Evolutionary conservation across 192 early-diverging fungal species (phyloP), one percentile per base, ranked within the genome.

Genomic region (Podochytrium sp.): DNA sequence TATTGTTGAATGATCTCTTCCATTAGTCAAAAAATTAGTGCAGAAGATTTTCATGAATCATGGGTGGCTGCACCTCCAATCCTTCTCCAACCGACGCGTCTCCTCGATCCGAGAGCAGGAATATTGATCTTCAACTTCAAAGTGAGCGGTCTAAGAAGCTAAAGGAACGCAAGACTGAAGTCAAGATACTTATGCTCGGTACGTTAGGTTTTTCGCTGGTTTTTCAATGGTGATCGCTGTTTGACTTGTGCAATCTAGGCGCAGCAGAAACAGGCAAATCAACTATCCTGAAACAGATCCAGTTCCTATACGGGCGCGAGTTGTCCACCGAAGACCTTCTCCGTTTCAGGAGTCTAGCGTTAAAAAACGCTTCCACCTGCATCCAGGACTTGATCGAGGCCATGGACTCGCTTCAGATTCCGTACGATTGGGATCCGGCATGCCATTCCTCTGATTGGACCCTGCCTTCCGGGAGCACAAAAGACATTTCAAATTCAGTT

Each of bases 261-360:
- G 62, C 82, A 6, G 79, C 76, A n/a, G 82, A 83, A 61, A 81
- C 82, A 23, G 82, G 82, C 25, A 83, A 83, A 73, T 83, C 82
- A 34, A 83, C 82, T 6, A 59, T 83, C 41, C 51, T 83, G 47
- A 83, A 83, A 64, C 82, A 83, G 47, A 70, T 83, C 74, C 78
- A 73, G 41, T 70, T 83, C 29, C 74, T 81, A 29, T 78, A 83
- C 49, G 82, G 79, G 3, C 29, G 50, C 2, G 77, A 57, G 3
- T 81, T 50, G 53, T 47, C 73, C 7, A 74, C 42, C 62, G 55
- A 41, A 49, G 83, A 84, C 61, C 74, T 73, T 7, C 23, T 65
- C 51, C 30, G 65, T 16, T 84, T 57, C 68, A 73, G 56, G 29
- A 68, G 75, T 52, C 64, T 59, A 18, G 77, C 81, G 18, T 37